Evolutionary conservation across 2,329 filamentous ascomycete genomes (phyloP).

Genomic region (Ophiocordyceps unilateralis): DNA sequence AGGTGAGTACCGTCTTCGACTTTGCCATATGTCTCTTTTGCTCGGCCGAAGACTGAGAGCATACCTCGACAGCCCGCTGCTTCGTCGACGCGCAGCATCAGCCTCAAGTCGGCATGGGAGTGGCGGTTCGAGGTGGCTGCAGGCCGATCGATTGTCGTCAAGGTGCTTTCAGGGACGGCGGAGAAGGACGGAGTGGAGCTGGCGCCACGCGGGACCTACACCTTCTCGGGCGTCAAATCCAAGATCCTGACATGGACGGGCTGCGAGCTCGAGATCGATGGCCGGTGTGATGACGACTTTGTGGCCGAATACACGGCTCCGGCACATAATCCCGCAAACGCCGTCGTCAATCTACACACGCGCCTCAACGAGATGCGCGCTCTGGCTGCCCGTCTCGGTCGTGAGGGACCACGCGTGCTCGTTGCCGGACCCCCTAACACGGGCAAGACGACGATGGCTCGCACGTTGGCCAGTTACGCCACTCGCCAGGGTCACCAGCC

Average conservation of each 20-base stretch:
- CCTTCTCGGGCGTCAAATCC: conserved; percentile 64
- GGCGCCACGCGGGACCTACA: conserved; percentile 62
- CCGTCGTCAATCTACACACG: conserved; percentile 75
- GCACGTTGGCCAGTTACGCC: conserved; percentile 65
- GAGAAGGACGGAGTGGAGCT: conserved; percentile 95
- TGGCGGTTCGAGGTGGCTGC: conserved; percentile 61
- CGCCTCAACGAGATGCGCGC: conserved; percentile 60
- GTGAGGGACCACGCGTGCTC: conserved; percentile 62
- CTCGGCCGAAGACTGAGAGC: not conserved
- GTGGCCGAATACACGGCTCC: conserved; percentile 47
- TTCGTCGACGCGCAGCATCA: conserved; percentile 26
- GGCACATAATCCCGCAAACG: conserved; percentile 66
- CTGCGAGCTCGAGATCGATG: conserved; percentile 65
- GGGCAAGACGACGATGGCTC: conserved; percentile 71
- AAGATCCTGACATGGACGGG: conserved; percentile 89
- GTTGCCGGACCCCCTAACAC: conserved; percentile 61
- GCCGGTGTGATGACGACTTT: conserved; percentile 33
- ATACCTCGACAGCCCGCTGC: conserved; percentile 13
- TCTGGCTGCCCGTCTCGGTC: conserved; percentile 28
- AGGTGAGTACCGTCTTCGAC: conserved; percentile 22
- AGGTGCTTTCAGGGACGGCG: conserved; percentile 65
- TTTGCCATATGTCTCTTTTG: conserved; percentile 1
- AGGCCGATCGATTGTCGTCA: conserved; percentile 23
- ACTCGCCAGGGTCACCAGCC: conserved; percentile 58
- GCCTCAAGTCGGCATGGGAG: conserved; percentile 49